These are phyloP conservation scores for Botrytis tulipae DNA, from an alignment of 2,329 filamentous ascomycete genomes.

Conservation along the genomic window DNA sequence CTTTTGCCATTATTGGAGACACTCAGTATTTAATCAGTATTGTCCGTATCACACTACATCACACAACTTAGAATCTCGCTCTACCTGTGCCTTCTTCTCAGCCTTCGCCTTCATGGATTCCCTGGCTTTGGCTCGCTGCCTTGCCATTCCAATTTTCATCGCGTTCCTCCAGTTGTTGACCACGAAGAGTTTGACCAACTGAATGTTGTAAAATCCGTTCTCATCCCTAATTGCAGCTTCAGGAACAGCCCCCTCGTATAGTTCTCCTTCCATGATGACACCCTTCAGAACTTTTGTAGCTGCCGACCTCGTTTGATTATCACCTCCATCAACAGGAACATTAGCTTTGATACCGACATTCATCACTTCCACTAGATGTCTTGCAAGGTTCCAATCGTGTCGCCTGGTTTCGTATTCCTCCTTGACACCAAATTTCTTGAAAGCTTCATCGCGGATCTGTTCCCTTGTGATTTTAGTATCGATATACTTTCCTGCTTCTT, in stretches of 20 bases:
- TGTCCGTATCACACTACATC: not conserved
- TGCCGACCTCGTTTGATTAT: slow-evolving; percentile 23
- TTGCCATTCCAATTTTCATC: slow-evolving; percentile 39
- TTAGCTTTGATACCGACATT: slow-evolving; percentile 45
- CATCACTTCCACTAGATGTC: slow-evolving; percentile 46
- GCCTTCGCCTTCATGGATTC: slow-evolving; percentile 28
- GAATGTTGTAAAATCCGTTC: slow-evolving; percentile 47
- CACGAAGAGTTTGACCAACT: slow-evolving; percentile 46
- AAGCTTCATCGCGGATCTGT: slow-evolving; percentile 51
- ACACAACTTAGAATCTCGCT: not conserved
- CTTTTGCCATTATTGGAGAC: not conserved
- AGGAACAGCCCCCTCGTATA: slow-evolving; percentile 41
- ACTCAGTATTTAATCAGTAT: not conserved
- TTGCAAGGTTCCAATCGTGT: slow-evolving; percentile 43
- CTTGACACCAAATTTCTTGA: slow-evolving; percentile 49
- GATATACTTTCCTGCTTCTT: slow-evolving; percentile 42
- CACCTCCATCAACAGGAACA: slow-evolving; percentile 34
- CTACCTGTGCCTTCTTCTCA: slow-evolving; percentile 22
- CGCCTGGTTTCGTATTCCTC: slow-evolving; percentile 47
- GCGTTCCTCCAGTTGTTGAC: slow-evolving; percentile 42
- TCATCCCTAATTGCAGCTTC: slow-evolving; percentile 37
- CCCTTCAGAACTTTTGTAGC: slow-evolving; percentile 47
- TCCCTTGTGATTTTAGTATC: slow-evolving; percentile 41
- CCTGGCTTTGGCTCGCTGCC: slow-evolving; percentile 28
- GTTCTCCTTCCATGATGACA: slow-evolving; percentile 49